Percentiles rank a stretch among this genome's conserved stretches.
These are phyloP conservation scores for Zygosaccharomyces sapae DNA, from an alignment of 1,139 yeast species.

Conservation along the genomic window DNA sequence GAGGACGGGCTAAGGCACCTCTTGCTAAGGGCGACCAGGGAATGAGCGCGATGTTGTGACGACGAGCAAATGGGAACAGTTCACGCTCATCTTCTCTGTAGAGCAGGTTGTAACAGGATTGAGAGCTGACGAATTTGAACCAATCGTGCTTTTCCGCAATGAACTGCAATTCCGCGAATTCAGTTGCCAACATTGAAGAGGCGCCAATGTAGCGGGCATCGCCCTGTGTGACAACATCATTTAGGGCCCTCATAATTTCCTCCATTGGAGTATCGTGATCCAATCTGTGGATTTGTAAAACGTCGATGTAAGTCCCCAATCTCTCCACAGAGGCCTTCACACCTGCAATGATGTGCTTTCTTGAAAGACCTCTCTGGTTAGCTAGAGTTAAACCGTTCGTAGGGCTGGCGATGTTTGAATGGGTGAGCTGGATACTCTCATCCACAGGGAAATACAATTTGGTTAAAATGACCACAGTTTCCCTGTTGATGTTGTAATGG, in stretches of 20 bases:
- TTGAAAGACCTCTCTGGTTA: conserved; percentile 41
- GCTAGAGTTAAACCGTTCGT: conserved; percentile 21
- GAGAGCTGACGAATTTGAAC: conserved; percentile 49
- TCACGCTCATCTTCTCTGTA: conserved; percentile 52
- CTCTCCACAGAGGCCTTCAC: conserved; percentile 40
- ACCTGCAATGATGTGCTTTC: conserved; percentile 50
- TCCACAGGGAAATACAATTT: conserved; percentile 36
- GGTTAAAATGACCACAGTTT: conserved; percentile 41
- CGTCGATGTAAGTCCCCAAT: conserved; percentile 49
- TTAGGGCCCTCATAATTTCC: conserved; percentile 48
- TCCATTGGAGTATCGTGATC: conserved; percentile 42
- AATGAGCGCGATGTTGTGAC: conserved; percentile 42
- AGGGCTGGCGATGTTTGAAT: conserved; percentile 8
- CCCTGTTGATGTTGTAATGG: conserved; percentile 39
- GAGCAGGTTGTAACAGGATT: conserved; percentile 46
- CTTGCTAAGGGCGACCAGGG: conserved; percentile 54
- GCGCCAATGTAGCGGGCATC: conserved; percentile 48
- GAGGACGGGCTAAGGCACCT: conserved; percentile 47
- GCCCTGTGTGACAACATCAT: conserved; percentile 45
- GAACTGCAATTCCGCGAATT: conserved; percentile 45
- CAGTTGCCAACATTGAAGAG: conserved; percentile 45
- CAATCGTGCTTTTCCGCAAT: conserved; percentile 45
- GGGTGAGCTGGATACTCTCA: conserved; percentile 15
- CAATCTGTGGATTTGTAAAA: conserved; percentile 47
- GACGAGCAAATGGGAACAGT: conserved; percentile 43